Evolutionary conservation across 108 stramenopile genomes (phyloP), one percentile per base, ranked within the genome.

Genomic region (Thalassiosira profunda): DNA sequence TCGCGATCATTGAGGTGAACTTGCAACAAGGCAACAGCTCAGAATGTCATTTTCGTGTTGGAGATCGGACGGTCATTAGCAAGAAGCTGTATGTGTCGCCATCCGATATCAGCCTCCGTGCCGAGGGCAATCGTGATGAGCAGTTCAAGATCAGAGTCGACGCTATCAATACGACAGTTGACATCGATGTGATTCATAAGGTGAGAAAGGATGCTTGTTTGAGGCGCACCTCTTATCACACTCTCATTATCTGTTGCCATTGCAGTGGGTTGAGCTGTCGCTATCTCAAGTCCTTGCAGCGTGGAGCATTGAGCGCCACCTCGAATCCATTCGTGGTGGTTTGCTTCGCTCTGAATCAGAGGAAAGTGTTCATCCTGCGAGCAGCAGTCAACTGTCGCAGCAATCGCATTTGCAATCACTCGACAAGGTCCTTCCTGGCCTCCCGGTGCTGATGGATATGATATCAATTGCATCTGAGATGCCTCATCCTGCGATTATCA

Each of bases 251-350:
- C 34, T 12, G 1, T 5, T 26, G 58, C 17, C 20, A 41, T 2
- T 60, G 38, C 42, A 67, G 67, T 69, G 67, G 76, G 76, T 81
- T 5, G 57, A 74, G 33, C 72, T 90, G 24, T 86, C 88, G 3
- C 61, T 93, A 10, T 76, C 85, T 49, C 92, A 93, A 80, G 84
- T 70, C 24, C 74, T 87, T n/a, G 47, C 69, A 14, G 84, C 82
- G 11, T 93, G 84, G 83, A 37, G 53, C 42, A 80, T 81, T 10
- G 92, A 93, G 55, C 69, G 77, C n/a, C 67, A 81, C 21, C 30
- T 89, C 35, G 74, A 87, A 58, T 33, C 37, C 33, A 31, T 65
- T 31, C 61, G 49, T 9, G 29, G 48, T 11, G 63, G 56, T 49
- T 31, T 64, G 33, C 48, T 64, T 53, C 63, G 24, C n/a, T n/a